Evolutionary conservation across 805 yeast species (phyloP).

Genomic region (Teunomyces lycoperdinae): DNA sequence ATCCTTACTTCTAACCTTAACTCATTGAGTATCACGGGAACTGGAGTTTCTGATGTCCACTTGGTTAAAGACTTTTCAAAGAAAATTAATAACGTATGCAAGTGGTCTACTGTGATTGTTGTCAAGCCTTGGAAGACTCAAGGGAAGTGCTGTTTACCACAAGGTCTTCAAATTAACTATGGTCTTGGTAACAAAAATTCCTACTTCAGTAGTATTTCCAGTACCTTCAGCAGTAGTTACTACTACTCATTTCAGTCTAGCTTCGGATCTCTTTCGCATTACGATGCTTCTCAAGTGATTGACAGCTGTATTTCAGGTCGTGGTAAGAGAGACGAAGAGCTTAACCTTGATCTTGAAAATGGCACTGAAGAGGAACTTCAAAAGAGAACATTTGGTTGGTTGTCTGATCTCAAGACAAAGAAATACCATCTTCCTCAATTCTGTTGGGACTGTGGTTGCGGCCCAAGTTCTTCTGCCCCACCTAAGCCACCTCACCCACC

Average conservation of each 20-base stretch:
- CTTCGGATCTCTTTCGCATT: neutral
- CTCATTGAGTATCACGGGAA: constrained; percentile 17
- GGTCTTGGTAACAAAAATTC: constrained; percentile 10
- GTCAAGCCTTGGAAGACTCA: constrained; percentile 16
- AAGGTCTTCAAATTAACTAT: constrained; percentile 16
- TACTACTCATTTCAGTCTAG: constrained; percentile 2
- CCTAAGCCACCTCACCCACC: neutral
- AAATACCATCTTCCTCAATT: constrained; percentile 4
- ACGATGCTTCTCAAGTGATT: constrained; percentile 8
- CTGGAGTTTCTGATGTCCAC: constrained; percentile 18
- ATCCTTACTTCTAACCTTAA: constrained; percentile 14
- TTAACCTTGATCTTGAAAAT: neutral
- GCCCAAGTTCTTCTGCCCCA: neutral
- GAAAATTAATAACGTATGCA: constrained; percentile 12
- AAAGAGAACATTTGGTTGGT: constrained; percentile 5
- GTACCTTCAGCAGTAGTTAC: constrained; percentile 9
- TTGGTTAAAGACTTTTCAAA: constrained; percentile 11
- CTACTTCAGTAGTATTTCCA: constrained; percentile 3
- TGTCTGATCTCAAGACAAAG: constrained; percentile 5
- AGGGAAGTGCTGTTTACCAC: constrained; percentile 24
- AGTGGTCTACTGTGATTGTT: constrained; percentile 22
- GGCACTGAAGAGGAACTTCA: neutral
- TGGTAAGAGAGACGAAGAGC: constrained; percentile 8
- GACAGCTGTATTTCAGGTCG: constrained; percentile 1
- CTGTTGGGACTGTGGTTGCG: constrained; percentile 14